Conservation (phyloP, 345 rosid genomes). For the Syzygium oleosum region DNA sequence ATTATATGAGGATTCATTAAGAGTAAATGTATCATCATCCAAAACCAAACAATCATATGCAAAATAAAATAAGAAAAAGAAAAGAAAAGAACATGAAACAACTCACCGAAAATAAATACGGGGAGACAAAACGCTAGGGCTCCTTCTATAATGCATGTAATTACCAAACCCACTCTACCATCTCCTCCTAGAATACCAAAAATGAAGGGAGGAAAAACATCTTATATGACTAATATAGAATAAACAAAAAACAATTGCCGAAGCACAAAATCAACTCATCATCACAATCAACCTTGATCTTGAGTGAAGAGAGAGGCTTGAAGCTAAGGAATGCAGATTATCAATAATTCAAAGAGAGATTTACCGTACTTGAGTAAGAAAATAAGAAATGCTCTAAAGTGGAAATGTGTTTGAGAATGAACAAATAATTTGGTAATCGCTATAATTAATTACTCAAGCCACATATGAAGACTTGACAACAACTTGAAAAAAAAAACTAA, state of each 20-base stretch:
- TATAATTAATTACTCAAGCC: not conserved
- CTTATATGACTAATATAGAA: not conserved
- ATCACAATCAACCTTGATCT: not conserved
- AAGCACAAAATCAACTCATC: not conserved
- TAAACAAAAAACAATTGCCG: not conserved
- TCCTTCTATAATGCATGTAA: not conserved
- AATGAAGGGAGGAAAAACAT: not conserved
- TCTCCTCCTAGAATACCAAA: not conserved
- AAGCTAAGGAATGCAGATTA: not conserved
- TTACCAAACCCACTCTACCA: not conserved
- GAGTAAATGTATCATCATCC: not conserved
- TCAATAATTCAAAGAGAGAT: not conserved
- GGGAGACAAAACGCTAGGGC: not conserved
- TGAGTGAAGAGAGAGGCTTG: not conserved
- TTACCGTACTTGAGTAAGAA: not conserved
- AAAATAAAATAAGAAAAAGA: not conserved
- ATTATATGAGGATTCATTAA: not conserved
- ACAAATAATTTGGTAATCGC: not conserved
- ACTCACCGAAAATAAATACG: not conserved
- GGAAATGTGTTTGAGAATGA: not conserved
- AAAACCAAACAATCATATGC: not conserved
- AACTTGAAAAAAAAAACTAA: not conserved
- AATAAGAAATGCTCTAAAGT: not conserved
- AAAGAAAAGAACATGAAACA: not conserved
- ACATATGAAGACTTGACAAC: not conserved